Percentiles rank a stretch among this genome's conserved stretches.
These are phyloP conservation scores for Linanthus parryae DNA, from an alignment of 148 eudicot species.

Conservation along the genomic window DNA sequence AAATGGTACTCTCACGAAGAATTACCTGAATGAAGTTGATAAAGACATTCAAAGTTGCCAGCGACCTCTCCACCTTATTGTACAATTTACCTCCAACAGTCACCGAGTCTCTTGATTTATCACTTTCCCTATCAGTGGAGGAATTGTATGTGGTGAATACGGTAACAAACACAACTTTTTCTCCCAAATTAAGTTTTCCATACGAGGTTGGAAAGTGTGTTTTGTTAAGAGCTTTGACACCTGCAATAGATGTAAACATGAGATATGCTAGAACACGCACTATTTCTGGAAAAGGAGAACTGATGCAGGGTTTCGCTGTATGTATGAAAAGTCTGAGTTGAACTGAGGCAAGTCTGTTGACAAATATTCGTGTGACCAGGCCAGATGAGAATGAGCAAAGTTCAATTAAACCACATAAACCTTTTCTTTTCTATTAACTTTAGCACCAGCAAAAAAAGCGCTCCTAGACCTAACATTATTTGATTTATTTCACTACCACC, in stretches of 20 bases:
- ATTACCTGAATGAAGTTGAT: slow-evolving; percentile 75
- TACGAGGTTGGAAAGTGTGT: slow-evolving; percentile 31
- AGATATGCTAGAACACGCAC: not conserved
- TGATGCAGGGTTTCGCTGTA: not conserved
- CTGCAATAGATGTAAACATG: slow-evolving; percentile 34
- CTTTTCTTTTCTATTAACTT: too few relatives aligned
- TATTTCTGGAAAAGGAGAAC: not conserved
- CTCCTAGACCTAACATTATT: too few relatives aligned
- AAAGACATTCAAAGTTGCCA: slow-evolving; percentile 71
- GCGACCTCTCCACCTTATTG: slow-evolving; percentile 76
- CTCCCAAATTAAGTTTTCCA: slow-evolving; percentile 25
- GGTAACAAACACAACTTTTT: slow-evolving; percentile 56
- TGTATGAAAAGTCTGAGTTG: too few relatives aligned
- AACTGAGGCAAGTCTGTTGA: too few relatives aligned
- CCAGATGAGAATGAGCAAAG: too few relatives aligned
- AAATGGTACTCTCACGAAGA: slow-evolving; percentile 4
- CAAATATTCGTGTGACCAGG: too few relatives aligned
- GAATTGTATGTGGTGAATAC: slow-evolving; percentile 70
- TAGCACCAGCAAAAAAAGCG: too few relatives aligned
- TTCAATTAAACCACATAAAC: too few relatives aligned
- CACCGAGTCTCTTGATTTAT: slow-evolving; percentile 36
- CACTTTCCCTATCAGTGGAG: slow-evolving; percentile 25
- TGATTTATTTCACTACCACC: too few relatives aligned
- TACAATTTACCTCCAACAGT: slow-evolving; percentile 64
- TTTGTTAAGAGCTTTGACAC: slow-evolving; percentile 67